Percentiles rank a stretch among this genome's conserved stretches.
phyloP scores from a whole-genome alignment of 805 yeast genomes.

The Komagataella kurtzmanii region DNA sequence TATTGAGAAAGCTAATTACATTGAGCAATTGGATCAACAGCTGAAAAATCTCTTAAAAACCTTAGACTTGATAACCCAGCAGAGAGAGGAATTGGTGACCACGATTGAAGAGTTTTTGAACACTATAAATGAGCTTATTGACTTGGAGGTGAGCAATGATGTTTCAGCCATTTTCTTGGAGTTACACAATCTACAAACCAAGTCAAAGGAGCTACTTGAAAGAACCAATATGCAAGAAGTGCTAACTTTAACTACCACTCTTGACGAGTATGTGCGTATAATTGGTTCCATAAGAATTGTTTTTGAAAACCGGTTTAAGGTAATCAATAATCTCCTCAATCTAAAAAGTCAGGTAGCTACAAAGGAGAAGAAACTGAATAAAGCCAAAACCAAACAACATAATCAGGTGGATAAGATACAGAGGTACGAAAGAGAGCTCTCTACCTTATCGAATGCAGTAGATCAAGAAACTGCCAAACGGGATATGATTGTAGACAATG shows the following conservation, averaged over 20 bases:
- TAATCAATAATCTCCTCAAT: conserved; percentile 29
- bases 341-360: conserved; percentile 29
- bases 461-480: conserved; percentile 42
- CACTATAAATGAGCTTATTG: conserved; percentile 46
- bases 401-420: conserved; percentile 51
- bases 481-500: conserved; percentile 48
- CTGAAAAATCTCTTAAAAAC: conserved; percentile 56
- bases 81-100: conserved; percentile 58
- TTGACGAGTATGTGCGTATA: conserved; percentile 76
- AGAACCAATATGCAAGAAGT: conserved; percentile 77
- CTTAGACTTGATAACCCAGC: conserved; percentile 59
- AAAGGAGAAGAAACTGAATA: conserved; percentile 30
- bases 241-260: conserved; percentile 70
- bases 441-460: conserved; percentile 37
- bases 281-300: conserved; percentile 64
- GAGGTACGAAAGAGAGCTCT: conserved; percentile 44
- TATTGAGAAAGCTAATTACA: conserved; percentile 48
- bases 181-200: conserved; percentile 59
- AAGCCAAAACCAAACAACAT: conserved; percentile 27
- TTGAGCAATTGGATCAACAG: conserved; percentile 63
- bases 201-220: conserved; percentile 61
- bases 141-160: conserved; percentile 58
- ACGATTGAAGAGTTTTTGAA: conserved; percentile 53
- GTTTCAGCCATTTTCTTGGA: conserved; percentile 51
- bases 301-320: conserved; percentile 60